Conservation (phyloP, 345 rosid genomes). For the Diplotaxis tenuifolia region DNA sequence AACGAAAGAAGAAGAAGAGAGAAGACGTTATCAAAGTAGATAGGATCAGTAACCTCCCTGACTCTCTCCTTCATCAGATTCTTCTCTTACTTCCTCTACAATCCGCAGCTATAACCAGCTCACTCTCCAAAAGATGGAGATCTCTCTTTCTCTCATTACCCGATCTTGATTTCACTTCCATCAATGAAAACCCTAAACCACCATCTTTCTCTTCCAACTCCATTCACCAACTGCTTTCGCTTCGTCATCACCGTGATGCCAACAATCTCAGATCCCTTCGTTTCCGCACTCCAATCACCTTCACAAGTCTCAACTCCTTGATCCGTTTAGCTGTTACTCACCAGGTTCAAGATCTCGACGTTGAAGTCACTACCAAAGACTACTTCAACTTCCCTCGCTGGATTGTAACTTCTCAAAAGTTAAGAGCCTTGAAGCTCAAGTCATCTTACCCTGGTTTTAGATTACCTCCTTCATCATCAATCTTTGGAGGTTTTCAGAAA, state of each 20-base stretch:
- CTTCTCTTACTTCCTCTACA: conserved; percentile 61
- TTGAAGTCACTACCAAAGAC: conserved; percentile 72
- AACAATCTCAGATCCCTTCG: conserved; percentile 60
- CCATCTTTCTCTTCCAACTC: conserved; percentile 25
- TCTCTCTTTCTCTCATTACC: conserved; percentile 76
- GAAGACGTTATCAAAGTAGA: conserved; percentile 35
- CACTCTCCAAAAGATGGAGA: conserved; percentile 65
- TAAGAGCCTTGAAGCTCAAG: conserved; percentile 54
- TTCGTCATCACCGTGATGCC: conserved; percentile 28
- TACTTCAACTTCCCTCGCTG: conserved; percentile 79
- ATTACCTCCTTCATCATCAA: conserved; percentile 56
- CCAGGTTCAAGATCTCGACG: conserved; percentile 65
- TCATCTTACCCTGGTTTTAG: conserved; percentile 72
- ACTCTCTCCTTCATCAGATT: conserved; percentile 59
- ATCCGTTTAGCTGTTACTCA: conserved; percentile 69
- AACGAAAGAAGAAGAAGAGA: conserved; percentile 40
- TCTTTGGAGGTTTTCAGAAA: conserved; percentile 56
- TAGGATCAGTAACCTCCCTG: conserved; percentile 68
- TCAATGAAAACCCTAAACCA: conserved; percentile 20
- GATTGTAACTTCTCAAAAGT: conserved; percentile 49
- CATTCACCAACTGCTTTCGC: conserved; percentile 29
- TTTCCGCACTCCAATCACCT: conserved; percentile 53
- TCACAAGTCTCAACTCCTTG: conserved; percentile 58
- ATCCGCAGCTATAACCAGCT: conserved; percentile 55
- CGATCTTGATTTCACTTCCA: conserved; percentile 79